Evolutionary conservation across 805 yeast species (phyloP).

Genomic region (Zygosaccharomyces bailii): DNA sequence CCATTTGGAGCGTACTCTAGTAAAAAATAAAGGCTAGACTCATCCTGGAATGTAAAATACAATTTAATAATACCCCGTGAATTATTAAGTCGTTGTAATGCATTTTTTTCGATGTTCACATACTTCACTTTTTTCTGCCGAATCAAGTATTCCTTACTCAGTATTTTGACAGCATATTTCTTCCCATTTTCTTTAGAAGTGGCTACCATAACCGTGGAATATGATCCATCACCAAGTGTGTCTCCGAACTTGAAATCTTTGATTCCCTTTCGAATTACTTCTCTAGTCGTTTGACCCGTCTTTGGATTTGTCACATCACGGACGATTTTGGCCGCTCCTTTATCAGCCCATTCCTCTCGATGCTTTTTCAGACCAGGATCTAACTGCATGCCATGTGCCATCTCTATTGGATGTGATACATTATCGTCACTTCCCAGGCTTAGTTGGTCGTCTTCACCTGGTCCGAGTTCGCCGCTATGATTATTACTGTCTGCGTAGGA

Average conservation of each 20-base stretch:
- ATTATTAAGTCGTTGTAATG: conserved; percentile 63
- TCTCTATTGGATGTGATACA: background rate
- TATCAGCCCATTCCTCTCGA: conserved; percentile 49
- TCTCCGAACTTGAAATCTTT: conserved; percentile 87
- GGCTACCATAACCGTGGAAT: conserved; percentile 88
- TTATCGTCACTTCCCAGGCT: conserved; percentile 3
- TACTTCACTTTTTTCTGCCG: conserved; percentile 81
- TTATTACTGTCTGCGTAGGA: background rate
- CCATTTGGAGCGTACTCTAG: conserved; percentile 79
- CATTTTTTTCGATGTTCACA: conserved; percentile 78
- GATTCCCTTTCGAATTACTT: conserved; percentile 53
- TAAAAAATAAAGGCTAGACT: conserved; percentile 66
- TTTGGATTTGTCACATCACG: conserved; percentile 42
- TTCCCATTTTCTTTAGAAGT: conserved; percentile 68
- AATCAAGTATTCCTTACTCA: conserved; percentile 74
- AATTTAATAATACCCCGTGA: conserved; percentile 63
- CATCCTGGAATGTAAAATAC: conserved; percentile 78
- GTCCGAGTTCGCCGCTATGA: background rate
- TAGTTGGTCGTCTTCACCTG: background rate
- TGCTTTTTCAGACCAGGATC: conserved; percentile 25
- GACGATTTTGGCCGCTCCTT: conserved; percentile 57
- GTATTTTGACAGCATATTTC: conserved; percentile 74
- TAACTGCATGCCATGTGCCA: conserved; percentile 20
- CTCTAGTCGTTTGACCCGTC: conserved; percentile 50
- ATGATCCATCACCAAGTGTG: conserved; percentile 92